Conservation (phyloP, 2,329 filamentous ascomycete genomes). For the Alternaria ventricosa region DNA sequence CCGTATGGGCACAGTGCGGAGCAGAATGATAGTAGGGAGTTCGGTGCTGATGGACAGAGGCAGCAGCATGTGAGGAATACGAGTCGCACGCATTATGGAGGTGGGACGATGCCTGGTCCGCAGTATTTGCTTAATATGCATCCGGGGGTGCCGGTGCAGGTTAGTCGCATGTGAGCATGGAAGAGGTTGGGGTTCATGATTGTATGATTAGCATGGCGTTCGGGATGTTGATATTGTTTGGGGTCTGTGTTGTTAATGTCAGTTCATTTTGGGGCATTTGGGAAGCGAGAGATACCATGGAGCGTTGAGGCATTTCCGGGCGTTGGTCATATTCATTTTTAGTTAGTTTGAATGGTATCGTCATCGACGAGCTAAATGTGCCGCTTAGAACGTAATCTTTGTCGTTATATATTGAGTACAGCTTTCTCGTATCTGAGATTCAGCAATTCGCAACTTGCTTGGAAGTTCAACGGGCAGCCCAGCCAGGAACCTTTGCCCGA, state of each 20-base stretch:
- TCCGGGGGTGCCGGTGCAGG: conserved; percentile 45
- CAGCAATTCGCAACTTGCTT: neutral
- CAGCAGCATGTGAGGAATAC: conserved; percentile 4
- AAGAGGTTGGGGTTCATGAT: neutral
- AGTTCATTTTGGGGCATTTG: neutral
- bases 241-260: neutral
- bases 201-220: conserved; percentile 4
- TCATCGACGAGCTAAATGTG: neutral
- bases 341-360: neutral
- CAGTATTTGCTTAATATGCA: conserved; percentile 49
- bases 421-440: neutral
- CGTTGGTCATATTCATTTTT: neutral
- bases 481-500: neutral
- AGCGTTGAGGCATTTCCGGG: neutral
- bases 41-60: conserved; percentile 14
- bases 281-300: conserved; percentile 6
- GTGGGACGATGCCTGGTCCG: conserved; percentile 45
- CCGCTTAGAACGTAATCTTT: neutral
- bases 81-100: conserved; percentile 25
- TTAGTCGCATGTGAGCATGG: conserved; percentile 12
- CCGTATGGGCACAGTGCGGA: conserved; percentile 9
- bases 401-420: neutral
- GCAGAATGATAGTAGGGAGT: conserved; percentile 7
- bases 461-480: neutral
- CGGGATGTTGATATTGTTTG: neutral